Base-by-base conservation (phyloP, 352 stramenopile species). In the Phytopythium sindhum region DNA sequence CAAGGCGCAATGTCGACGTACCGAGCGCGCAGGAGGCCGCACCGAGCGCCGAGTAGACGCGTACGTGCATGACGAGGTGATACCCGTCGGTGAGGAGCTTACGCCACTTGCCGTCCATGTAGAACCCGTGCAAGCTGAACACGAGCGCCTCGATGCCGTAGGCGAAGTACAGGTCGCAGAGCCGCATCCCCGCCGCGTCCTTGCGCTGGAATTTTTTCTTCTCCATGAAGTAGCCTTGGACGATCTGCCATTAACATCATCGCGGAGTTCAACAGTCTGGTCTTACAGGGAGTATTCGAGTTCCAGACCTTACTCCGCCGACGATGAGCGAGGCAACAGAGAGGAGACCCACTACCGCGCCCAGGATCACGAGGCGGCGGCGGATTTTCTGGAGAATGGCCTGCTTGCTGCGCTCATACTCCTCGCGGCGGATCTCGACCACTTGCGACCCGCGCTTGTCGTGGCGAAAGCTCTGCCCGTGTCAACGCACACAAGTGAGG, bases 341-440 rank as follows among this genome's bases (percentile, higher is more conserved):
- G 2, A 88, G 60, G 23, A 87, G 57, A 1, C 74, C 66, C 58
- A 86, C 83, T 59, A 91, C 63, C 42, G 86, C 69, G 42, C 76
- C 78, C 7, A 90, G 66, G 39, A 85, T 75, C 41, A 90, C 51
- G 28, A 90, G 61, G 21, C 85, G 82, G 37, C 81, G 78, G 23
- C 81, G 81, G 58, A 93, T 91, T 56, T 84, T 91, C 58, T 84
- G 83, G 28, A 93, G 74, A 24, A 91, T 88, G 11, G 74, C 81
- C 15, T 72, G 74, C 64, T 93, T 93, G 66, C 75, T 89, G 58
- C 79, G 73, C 63, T 88, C 67, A 50, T 91, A 91, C 65, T 93
- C 85, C 41, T 86, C 76, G 61, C 80, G 83, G 44, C 72, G 77
- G 51, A 93, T 75, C 48, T 93, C 81, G 26, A 93, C 85, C 29